Conservation (phyloP, 441 rosid species). For the Corymbia calophylla region DNA sequence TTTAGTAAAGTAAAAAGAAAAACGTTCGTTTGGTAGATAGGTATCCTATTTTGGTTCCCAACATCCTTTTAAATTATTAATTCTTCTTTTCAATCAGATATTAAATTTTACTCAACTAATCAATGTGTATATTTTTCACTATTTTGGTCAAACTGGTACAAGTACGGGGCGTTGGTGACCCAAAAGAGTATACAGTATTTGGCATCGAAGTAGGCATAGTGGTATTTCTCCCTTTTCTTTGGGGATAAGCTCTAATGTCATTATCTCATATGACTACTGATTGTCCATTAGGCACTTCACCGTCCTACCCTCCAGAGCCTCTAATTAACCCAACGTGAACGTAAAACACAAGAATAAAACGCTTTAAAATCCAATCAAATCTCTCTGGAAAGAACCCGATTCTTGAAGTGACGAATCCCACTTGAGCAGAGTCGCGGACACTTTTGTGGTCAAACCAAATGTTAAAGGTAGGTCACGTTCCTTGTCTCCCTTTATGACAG, state of each 20-base stretch:
- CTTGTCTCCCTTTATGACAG: neutral
- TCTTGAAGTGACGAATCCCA: neutral
- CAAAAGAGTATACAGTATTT: neutral
- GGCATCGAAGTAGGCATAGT: neutral
- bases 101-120: neutral
- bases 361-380: neutral
- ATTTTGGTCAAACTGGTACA: accelerated
- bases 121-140: neutral
- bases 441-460: neutral
- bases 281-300: neutral
- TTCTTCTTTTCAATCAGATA: neutral
- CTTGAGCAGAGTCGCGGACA: neutral
- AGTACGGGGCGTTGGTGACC: too few species aligned
- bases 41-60: neutral
- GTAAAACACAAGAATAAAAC: neutral
- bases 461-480: neutral
- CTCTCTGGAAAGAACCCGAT: neutral
- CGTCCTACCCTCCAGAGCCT: too few species aligned
- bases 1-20: neutral
- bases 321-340: neutral
- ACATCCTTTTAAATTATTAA: neutral
- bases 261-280: neutral
- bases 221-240: neutral
- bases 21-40: neutral
- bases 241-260: neutral